Conservation (phyloP, 805 yeast genomes). For the Barnettozyma populi region DNA sequence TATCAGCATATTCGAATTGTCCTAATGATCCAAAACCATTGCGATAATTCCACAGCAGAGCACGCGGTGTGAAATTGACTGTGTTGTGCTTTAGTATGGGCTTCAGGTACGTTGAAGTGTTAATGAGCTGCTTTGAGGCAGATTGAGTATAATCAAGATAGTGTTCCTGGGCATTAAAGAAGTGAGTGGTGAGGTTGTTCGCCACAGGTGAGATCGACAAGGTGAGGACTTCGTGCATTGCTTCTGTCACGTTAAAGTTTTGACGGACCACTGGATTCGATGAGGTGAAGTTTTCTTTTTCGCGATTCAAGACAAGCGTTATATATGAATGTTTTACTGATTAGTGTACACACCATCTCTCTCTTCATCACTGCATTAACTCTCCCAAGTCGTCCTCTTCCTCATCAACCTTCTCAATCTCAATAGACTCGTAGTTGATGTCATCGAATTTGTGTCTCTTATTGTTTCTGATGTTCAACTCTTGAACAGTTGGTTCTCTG, state of each 20-base stretch:
- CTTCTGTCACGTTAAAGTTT: not conserved
- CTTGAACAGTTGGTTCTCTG: slow-evolving; percentile 70
- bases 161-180: slow-evolving; percentile 74
- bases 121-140: slow-evolving; percentile 24
- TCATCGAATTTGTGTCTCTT: slow-evolving; percentile 70
- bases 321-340: not conserved
- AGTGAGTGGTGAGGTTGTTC: slow-evolving; percentile 73
- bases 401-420: slow-evolving; percentile 23
- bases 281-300: too few relatives aligned
- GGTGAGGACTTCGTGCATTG: slow-evolving; percentile 71
- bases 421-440: slow-evolving; percentile 62
- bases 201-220: slow-evolving; percentile 68
- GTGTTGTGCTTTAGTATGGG: slow-evolving; percentile 35
- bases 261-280: too few relatives aligned
- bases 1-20: slow-evolving; percentile 40
- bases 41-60: slow-evolving; percentile 71
- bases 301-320: too few relatives aligned
- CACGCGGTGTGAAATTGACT: slow-evolving; percentile 73
- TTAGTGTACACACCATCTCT: not conserved
- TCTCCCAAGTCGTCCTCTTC: slow-evolving; percentile 23
- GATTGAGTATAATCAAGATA: slow-evolving; percentile 48
- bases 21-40: slow-evolving; percentile 73
- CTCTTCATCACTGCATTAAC: slow-evolving; percentile 6
- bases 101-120: slow-evolving; percentile 43
- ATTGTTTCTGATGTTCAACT: slow-evolving; percentile 61